Percentiles rank a stretch among this genome's conserved stretches.
These are phyloP conservation scores for Cotoneaster glaucophyllus DNA, from an alignment of 306 rosid genomes.

Conservation along the genomic window DNA sequence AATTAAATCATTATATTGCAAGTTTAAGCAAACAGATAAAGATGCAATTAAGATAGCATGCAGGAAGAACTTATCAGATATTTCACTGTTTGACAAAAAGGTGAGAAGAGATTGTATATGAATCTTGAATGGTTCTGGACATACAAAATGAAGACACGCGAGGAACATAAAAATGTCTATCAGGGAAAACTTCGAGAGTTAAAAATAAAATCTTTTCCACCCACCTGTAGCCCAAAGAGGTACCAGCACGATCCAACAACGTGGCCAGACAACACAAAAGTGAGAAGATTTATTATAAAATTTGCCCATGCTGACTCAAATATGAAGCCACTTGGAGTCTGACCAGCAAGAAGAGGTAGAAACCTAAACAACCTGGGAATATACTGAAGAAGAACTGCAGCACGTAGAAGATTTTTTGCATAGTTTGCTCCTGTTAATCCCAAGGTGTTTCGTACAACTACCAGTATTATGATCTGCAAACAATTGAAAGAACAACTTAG, in stretches of 20 bases:
- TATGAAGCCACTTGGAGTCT: conserved; percentile 62
- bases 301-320: conserved; percentile 82
- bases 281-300: conserved; percentile 68
- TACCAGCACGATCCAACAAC: conserved; percentile 82
- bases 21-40: neutral
- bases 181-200: neutral
- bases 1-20: neutral
- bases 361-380: conserved; percentile 64
- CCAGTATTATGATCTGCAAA: conserved; percentile 57
- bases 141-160: neutral
- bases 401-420: conserved; percentile 64
- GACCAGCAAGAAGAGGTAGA: conserved; percentile 59
- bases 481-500: neutral
- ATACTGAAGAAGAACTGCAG: conserved; percentile 58
- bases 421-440: conserved; percentile 67
- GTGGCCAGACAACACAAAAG: conserved; percentile 62
- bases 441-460: conserved; percentile 38
- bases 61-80: neutral
- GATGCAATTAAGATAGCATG: neutral
- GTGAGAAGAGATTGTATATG: too few species aligned
- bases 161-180: neutral
- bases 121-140: neutral
- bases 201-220: neutral
- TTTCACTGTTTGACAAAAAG: neutral
- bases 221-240: conserved; percentile 77